A percentile compares a stretch with the other conserved stretches of the same genome.
Conservation (phyloP, 2,329 filamentous ascomycete genomes). For the Huntiella bhutanensis region DNA sequence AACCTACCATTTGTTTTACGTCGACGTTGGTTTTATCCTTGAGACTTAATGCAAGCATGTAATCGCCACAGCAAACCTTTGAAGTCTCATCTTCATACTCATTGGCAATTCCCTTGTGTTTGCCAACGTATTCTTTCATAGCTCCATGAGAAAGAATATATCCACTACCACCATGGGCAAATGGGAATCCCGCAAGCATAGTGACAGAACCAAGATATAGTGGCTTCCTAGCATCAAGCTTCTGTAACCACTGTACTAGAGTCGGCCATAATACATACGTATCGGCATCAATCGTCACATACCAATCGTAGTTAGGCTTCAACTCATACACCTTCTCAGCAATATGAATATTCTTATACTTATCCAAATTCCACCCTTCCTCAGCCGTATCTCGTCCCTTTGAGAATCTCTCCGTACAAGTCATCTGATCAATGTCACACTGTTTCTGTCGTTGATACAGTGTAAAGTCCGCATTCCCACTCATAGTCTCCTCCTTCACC, state of each 20-base stretch:
- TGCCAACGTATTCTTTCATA: constrained; percentile 27
- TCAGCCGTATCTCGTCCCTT: constrained; percentile 14
- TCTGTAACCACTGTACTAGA: constrained; percentile 28
- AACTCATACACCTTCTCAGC: constrained; percentile 32
- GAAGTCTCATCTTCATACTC: constrained; percentile 25
- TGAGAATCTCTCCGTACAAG: constrained; percentile 21
- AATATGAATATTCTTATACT: constrained; percentile 44
- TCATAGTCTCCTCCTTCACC: constrained; percentile 24
- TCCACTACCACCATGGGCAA: constrained; percentile 38
- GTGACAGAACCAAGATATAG: constrained; percentile 33
- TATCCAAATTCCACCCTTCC: constrained; percentile 36
- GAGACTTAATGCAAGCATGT: constrained; percentile 27
- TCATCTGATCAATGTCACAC: constrained; percentile 26
- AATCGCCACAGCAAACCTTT: constrained; percentile 32
- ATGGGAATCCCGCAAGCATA: constrained; percentile 23
- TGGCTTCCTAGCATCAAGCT: constrained; percentile 23
- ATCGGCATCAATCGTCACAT: constrained; percentile 39
- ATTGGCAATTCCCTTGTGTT: constrained; percentile 25
- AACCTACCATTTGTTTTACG: constrained; percentile 25
- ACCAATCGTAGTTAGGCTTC: constrained; percentile 36
- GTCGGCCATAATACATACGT: constrained; percentile 37
- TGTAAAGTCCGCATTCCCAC: constrained; percentile 30
- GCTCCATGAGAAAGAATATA: constrained; percentile 33
- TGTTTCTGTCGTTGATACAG: constrained; percentile 26
- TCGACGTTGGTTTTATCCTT: constrained; percentile 23